phyloP scores from a whole-genome alignment of 441 rosid genomes.

The Viola pubescens region DNA sequence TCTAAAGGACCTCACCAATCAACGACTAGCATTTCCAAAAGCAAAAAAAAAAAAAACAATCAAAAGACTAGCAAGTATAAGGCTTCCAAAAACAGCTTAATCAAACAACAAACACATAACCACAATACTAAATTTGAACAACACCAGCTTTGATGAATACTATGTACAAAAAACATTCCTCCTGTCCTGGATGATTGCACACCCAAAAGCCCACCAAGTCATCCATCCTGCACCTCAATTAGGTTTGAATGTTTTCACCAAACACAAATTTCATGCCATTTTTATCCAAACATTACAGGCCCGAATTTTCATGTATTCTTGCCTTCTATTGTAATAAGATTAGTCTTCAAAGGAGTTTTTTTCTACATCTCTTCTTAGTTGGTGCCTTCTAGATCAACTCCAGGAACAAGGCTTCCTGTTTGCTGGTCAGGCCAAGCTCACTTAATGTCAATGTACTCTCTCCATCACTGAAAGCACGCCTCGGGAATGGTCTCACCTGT shows the following conservation, averaged over 20 bases:
- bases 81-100: no score
- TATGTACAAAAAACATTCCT: constrained; percentile 14
- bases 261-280: constrained; percentile 9
- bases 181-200: constrained; percentile 8
- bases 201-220: constrained; percentile 8
- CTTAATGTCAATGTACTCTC: constrained; percentile 55
- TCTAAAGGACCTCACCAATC: no score
- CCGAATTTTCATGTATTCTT: constrained; percentile 6
- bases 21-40: no score
- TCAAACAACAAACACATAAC: no score
- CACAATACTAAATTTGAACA: no score
- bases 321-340: neutral
- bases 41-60: no score
- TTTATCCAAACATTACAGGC: constrained; percentile 19
- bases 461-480: constrained; percentile 77
- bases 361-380: constrained; percentile 13
- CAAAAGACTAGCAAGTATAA: no score
- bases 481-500: constrained; percentile 97
- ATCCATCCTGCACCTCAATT: constrained; percentile 8
- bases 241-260: neutral
- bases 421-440: constrained; percentile 85
- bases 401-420: constrained; percentile 92
- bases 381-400: constrained; percentile 45
- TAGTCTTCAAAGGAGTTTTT: constrained; percentile 12
- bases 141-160: neutral